Base-by-base conservation (phyloP, 2,329 filamentous ascomycete species). In the Trichoderma simmonsii region DNA sequence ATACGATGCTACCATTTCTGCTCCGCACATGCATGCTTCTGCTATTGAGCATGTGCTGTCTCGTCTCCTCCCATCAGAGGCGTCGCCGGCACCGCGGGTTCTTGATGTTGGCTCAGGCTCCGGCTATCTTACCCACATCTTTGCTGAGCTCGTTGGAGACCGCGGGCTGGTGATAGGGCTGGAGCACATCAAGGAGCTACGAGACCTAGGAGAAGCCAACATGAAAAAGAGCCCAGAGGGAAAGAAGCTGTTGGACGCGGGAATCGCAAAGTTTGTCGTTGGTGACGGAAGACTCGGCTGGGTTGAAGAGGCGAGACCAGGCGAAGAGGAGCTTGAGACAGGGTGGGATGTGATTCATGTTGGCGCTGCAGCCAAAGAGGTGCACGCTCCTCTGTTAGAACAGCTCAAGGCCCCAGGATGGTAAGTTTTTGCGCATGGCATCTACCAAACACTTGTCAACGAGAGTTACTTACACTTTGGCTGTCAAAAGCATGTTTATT, bases 321-420 rank as follows among this genome's bases (percentile, higher is more conserved):
- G 83, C 2, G 81, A 81, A 59, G 85, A 85, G 6, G 85, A 85
- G 70, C 82, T 84, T 14, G 85, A 83, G 73, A 82, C 81, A 34
- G 86, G 90, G 0, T 99, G 95, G 86, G 94, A 98, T 85, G 95
- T 93, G 3, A 98, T 99, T 73, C 96, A 98, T 79, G 96, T 98
- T 3, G 96, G 96, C 0, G 96, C 96, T 0, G 93, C 94, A 8
- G 95, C 95, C 0, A 87, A 83, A 28, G 87, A 90, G 78, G 82
- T 97, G 70, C 95, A 97, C 79, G 79, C 87, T 21, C 87, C 88
- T 72, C 82, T 98, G 75, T 82, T 97, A 60, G 87, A 90, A 34
- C 96, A 98, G 83, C 83, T 99, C 75, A 90, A 89, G 74, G 83
- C 87, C 3, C 95, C 95, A 0, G 96, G 96, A 0, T 86, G 90